phyloP scores from a whole-genome alignment of 176 grass and related monocot species.

The Oryza punctata region DNA sequence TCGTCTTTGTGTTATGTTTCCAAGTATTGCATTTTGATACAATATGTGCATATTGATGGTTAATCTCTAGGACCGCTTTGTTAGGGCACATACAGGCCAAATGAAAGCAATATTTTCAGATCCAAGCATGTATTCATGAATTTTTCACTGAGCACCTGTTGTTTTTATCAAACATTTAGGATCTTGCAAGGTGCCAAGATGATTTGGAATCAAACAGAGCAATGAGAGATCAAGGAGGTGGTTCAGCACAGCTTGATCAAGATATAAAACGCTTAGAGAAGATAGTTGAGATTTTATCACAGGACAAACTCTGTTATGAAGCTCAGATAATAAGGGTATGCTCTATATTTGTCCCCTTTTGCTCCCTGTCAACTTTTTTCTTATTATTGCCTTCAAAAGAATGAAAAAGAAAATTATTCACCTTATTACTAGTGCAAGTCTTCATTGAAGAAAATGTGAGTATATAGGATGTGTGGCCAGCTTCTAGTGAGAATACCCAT shows the following conservation, averaged over 20 bases:
- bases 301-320: constrained; percentile 89
- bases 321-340: constrained; percentile 94
- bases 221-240: constrained; percentile 77
- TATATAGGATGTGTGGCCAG: not conserved
- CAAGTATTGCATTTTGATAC: not conserved
- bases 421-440: not conserved
- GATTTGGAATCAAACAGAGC: constrained; percentile 73
- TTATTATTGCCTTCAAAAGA: not conserved
- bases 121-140: not conserved
- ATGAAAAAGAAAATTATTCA: not conserved
- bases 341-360: constrained; percentile 29
- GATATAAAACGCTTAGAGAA: constrained; percentile 91
- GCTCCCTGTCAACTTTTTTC: not conserved
- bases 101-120: constrained; percentile 14
- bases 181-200: constrained; percentile 75
- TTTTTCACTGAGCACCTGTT: constrained; percentile 30
- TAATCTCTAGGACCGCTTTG: not conserved
- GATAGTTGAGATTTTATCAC: constrained; percentile 75
- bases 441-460: constrained; percentile 16
- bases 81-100: not conserved
- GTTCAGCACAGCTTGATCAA: constrained; percentile 84
- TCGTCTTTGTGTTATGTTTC: not conserved
- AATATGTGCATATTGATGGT: not conserved
- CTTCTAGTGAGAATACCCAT: constrained; percentile 17
- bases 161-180: constrained; percentile 54